Percentiles rank a stretch among this genome's conserved stretches.
These are phyloP conservation scores for Nitzschia inconspicua DNA, from an alignment of 108 stramenopile species.

Conservation along the genomic window DNA sequence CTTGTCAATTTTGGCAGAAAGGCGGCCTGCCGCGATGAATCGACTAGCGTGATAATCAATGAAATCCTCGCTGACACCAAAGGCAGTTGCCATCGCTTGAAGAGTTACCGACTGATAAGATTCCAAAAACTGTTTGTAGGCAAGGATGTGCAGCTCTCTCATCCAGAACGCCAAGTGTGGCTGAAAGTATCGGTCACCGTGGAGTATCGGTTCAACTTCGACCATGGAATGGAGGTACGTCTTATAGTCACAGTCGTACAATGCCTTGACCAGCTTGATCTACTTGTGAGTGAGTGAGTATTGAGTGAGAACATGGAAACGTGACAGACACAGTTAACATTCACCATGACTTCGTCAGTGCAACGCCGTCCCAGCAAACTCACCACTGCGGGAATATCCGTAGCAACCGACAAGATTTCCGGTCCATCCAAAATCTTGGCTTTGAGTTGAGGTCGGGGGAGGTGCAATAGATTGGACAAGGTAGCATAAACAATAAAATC, in stretches of 20 bases:
- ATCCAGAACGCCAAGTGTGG: slow-evolving; percentile 85
- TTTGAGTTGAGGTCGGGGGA: slow-evolving; percentile 84
- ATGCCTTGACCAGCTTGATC: slow-evolving; percentile 72
- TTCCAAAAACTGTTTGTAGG: slow-evolving; percentile 96
- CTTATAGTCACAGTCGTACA: slow-evolving; percentile 96
- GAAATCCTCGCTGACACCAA: slow-evolving; percentile 89
- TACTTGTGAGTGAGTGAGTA: slow-evolving; percentile 4
- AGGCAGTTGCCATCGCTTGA: slow-evolving; percentile 88
- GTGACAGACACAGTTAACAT: background rate
- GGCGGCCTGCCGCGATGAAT: slow-evolving; percentile 94
- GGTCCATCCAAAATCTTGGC: slow-evolving; percentile 96
- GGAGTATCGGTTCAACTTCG: slow-evolving; percentile 71
- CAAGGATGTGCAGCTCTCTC: slow-evolving; percentile 92
- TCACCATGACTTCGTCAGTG: background rate
- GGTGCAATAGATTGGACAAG: slow-evolving; percentile 81
- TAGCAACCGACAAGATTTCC: slow-evolving; percentile 87
- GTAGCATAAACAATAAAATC: slow-evolving; percentile 92
- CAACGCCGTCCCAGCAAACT: background rate
- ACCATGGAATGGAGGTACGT: slow-evolving; percentile 89
- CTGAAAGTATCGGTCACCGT: slow-evolving; percentile 81
- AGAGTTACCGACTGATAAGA: slow-evolving; percentile 97
- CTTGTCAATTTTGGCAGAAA: slow-evolving; percentile 98
- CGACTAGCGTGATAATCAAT: slow-evolving; percentile 93
- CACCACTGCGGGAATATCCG: slow-evolving; percentile 77
- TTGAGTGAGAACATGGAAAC: background rate